Evolutionary conservation across 2,329 filamentous ascomycete genomes (phyloP).

Genomic region (Colletotrichum viniferum): DNA sequence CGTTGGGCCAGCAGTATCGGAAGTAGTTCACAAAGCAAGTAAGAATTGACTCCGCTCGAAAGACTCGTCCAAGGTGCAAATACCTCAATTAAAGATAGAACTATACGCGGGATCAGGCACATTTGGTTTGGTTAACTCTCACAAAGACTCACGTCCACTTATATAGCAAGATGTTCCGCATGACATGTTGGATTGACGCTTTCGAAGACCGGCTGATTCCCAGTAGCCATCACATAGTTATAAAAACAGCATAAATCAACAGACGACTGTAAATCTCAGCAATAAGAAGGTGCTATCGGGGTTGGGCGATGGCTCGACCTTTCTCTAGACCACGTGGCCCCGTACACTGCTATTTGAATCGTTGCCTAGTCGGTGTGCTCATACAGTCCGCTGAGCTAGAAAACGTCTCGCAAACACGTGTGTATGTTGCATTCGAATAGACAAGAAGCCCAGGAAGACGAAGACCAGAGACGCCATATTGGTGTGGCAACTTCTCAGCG

Average conservation of each 20-base stretch:
- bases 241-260: accelerated
- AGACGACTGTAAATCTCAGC: accelerated
- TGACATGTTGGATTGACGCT: too few relatives aligned
- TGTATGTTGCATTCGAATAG: neutral
- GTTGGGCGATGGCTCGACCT: neutral
- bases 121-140: too few relatives aligned
- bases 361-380: neutral
- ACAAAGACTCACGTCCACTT: accelerated
- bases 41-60: too few relatives aligned
- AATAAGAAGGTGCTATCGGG: neutral
- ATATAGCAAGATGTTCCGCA: accelerated
- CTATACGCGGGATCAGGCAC: too few relatives aligned
- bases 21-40: neutral
- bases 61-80: too few relatives aligned
- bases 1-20: neutral
- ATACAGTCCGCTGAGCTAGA: neutral
- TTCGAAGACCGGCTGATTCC: neutral
- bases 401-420: neutral
- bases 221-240: accelerated
- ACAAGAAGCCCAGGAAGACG: accelerated
- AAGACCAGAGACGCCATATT: too few relatives aligned
- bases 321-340: neutral
- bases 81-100: too few relatives aligned
- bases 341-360: accelerated
- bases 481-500: too few relatives aligned